Conservation (phyloP, 345 rosid genomes). For the Fremontodendron californicum region DNA sequence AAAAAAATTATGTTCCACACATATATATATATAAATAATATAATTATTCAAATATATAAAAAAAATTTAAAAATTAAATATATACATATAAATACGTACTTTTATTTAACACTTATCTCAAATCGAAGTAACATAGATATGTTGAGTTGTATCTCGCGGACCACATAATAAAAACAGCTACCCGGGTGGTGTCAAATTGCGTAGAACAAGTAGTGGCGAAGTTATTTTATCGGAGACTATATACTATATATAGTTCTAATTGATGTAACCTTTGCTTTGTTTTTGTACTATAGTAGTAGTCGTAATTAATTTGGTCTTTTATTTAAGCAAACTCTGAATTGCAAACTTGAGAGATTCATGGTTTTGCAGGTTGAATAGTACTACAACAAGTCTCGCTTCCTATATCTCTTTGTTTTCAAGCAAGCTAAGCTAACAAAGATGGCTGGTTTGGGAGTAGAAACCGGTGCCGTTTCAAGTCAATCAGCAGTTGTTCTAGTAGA, state of each 20-base stretch:
- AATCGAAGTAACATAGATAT: too few species aligned
- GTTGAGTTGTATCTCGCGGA: neutral
- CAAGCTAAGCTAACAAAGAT: constrained; percentile 6
- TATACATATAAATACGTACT: too few species aligned
- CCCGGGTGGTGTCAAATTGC: neutral
- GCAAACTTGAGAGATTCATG: neutral
- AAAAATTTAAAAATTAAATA: too few species aligned
- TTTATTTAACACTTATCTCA: too few species aligned
- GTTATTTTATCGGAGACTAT: too few species aligned
- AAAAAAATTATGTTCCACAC: too few species aligned
- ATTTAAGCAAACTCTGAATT: neutral
- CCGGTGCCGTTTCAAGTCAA: neutral
- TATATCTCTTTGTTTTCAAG: neutral
- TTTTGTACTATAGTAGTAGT: neutral
- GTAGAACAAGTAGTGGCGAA: neutral
- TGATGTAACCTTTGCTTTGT: neutral
- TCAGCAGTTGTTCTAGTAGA: neutral
- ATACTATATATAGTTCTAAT: neutral
- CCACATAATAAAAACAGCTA: neutral
- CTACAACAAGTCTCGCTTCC: neutral
- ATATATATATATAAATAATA: too few species aligned
- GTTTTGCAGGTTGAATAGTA: neutral
- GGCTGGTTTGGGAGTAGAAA: constrained; percentile 11
- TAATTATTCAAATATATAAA: too few species aligned
- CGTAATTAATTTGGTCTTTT: neutral